phyloP scores from a whole-genome alignment of 2,329 filamentous ascomycete genomes.

The Aspergillus sp. region DNA sequence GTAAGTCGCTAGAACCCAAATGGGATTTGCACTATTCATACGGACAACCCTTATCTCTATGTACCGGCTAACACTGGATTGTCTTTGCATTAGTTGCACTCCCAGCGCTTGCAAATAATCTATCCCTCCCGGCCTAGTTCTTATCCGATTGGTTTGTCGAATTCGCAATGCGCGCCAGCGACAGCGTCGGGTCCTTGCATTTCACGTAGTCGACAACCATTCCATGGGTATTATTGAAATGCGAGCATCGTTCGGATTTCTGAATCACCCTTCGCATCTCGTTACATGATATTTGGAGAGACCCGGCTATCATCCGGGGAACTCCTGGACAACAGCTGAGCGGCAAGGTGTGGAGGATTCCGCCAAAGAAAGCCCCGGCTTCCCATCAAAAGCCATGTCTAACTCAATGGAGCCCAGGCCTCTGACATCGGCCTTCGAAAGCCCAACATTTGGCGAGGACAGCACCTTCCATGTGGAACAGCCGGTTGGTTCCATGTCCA shows the following conservation, averaged over 20 bases:
- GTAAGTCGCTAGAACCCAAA: neutral
- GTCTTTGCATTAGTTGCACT: neutral
- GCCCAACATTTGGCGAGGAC: conserved; percentile 79
- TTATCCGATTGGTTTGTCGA: conserved; percentile 3
- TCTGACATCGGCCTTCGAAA: conserved; percentile 62
- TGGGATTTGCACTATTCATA: neutral
- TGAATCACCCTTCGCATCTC: conserved; percentile 7
- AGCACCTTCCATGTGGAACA: conserved; percentile 76
- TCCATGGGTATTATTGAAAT: conserved; percentile 10
- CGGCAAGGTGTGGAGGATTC: conserved; percentile 1
- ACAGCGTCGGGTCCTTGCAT: neutral
- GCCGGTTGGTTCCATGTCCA: conserved; percentile 79
- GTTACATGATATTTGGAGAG: conserved; percentile 6
- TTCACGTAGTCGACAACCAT: conserved; percentile 4
- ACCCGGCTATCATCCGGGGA: conserved; percentile 1
- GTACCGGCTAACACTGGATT: neutral
- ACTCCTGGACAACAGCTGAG: conserved; percentile 1
- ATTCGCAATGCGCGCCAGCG: conserved; percentile 9
- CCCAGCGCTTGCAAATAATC: neutral
- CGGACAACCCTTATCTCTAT: neutral
- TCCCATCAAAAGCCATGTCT: conserved; percentile 16
- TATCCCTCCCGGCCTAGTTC: neutral
- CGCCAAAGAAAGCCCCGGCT: neutral
- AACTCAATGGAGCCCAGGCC: conserved; percentile 32
- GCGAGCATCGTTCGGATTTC: conserved; percentile 3